Percentiles rank a stretch among this genome's conserved stretches.
phyloP scores from a whole-genome alignment of 2,329 filamentous ascomycete genomes.

The Amauroascus verrucosus region DNA sequence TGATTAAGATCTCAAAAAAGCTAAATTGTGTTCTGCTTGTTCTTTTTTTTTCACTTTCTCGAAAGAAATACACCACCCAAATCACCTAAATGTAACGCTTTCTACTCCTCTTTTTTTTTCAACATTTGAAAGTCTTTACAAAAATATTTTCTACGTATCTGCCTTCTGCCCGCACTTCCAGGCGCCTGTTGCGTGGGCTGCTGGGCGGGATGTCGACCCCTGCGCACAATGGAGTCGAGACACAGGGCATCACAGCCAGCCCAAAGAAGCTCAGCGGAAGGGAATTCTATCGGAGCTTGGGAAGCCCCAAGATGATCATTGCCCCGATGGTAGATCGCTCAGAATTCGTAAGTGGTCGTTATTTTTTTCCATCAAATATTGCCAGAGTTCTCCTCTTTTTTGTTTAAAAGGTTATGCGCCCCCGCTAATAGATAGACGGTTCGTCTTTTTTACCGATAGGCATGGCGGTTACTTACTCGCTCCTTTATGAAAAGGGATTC shows the following conservation, averaged over 20 bases:
- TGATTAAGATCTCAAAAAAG: no score
- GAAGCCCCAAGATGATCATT: conserved; percentile 78
- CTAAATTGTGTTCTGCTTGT: no score
- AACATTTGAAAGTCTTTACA: not conserved
- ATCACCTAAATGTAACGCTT: no score
- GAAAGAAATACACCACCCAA: no score
- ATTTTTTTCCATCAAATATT: not conserved
- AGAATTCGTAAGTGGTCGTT: conserved; percentile 63
- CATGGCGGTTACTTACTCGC: conserved; percentile 92
- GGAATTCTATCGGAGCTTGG: conserved; percentile 90
- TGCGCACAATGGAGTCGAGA: not conserved
- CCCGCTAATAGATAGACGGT: not conserved
- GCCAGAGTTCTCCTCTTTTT: no score
- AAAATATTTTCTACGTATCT: not conserved
- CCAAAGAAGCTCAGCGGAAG: conserved; percentile 66
- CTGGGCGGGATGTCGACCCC: conserved; percentile 5
- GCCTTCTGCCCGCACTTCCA: not conserved
- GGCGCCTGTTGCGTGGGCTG: conserved; percentile 7
- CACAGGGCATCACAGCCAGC: not conserved
- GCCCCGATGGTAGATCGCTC: conserved; percentile 98
- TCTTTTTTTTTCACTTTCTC: no score
- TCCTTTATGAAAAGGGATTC: conserved; percentile 68
- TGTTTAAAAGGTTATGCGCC: not conserved
- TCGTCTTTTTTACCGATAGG: conserved; percentile 45
- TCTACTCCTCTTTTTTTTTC: no score